phyloP scores from a whole-genome alignment of 2,329 filamentous ascomycete species.

The Diaporthe vaccinii region DNA sequence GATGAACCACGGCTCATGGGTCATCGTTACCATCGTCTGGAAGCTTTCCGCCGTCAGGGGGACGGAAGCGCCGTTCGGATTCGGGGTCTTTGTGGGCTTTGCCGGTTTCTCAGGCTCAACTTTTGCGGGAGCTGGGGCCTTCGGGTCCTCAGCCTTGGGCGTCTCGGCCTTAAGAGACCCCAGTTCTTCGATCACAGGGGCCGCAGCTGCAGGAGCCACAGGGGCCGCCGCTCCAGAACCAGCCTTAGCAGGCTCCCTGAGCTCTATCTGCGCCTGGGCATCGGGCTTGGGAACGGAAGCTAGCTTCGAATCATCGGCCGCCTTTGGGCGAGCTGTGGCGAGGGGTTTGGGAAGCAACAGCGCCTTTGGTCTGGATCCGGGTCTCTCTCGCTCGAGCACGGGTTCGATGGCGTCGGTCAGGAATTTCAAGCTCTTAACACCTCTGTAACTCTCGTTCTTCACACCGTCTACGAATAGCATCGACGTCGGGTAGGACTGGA shows the following conservation, averaged over 20 bases:
- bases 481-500: conserved; percentile 82
- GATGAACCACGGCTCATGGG: conserved; percentile 95
- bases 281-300: conserved; percentile 35
- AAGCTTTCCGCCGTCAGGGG: conserved; percentile 87
- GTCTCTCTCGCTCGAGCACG: conserved; percentile 81
- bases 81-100: conserved; percentile 72
- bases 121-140: conserved; percentile 51
- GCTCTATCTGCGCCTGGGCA: conserved; percentile 47
- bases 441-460: conserved; percentile 72
- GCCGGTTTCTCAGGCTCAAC: conserved; percentile 59
- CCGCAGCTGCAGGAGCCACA: conserved; percentile 20
- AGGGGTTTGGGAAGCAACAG: conserved; percentile 80
- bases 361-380: conserved; percentile 80
- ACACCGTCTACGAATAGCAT: conserved; percentile 85
- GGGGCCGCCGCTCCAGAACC: conserved; percentile 7
- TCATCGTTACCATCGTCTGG: conserved; percentile 85
- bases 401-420: conserved; percentile 82
- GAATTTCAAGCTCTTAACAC: conserved; percentile 75
- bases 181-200: conserved; percentile 37
- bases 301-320: conserved; percentile 35
- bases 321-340: conserved; percentile 57
- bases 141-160: conserved; percentile 44
- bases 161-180: conserved; percentile 35
- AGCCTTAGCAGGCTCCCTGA: conserved; percentile 49
- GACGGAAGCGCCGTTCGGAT: conserved; percentile 81